Percentiles rank a stretch among this genome's conserved stretches.
These are phyloP conservation scores for Tylopilus rubrobrunneus DNA, from an alignment of 768 basidiomycete genomes.

Conservation along the genomic window DNA sequence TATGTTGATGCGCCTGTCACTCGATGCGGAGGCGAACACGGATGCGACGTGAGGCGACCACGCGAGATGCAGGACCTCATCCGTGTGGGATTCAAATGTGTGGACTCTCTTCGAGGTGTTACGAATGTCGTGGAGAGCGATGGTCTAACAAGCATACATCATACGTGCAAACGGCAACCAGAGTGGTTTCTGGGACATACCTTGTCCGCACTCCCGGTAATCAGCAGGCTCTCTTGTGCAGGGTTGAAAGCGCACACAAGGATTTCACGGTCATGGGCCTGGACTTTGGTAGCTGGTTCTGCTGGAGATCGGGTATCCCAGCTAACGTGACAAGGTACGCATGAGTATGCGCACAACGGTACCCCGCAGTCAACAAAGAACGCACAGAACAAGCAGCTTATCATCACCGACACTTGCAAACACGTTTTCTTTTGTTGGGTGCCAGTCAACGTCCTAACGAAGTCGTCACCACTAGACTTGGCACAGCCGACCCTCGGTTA, in stretches of 20 bases:
- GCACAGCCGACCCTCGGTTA: constrained; percentile 3
- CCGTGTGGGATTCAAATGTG: constrained; percentile 88
- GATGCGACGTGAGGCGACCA: constrained; percentile 95
- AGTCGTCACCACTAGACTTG: background rate
- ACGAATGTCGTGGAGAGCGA: constrained; percentile 84
- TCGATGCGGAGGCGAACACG: constrained; percentile 91
- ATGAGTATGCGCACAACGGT: background rate
- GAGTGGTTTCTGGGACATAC: constrained; percentile 35
- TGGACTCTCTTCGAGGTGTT: constrained; percentile 73
- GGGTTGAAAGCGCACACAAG: constrained; percentile 90
- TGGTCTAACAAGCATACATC: constrained; percentile 51
- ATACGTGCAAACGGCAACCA: background rate
- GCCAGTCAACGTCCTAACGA: constrained; percentile 93
- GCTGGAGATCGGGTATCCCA: constrained; percentile 86
- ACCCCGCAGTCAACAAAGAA: constrained; percentile 4
- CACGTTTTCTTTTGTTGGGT: constrained; percentile 71
- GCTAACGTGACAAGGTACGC: constrained; percentile 37
- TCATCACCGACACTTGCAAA: constrained; percentile 98
- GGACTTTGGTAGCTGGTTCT: constrained; percentile 65
- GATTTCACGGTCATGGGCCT: constrained; percentile 90
- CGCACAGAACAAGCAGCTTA: constrained; percentile 88
- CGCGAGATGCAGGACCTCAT: constrained; percentile 88
- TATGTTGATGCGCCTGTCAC: constrained; percentile 92
- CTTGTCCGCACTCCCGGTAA: constrained; percentile 95
- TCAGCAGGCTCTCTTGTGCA: constrained; percentile 66